These are phyloP conservation scores for Dactylellina haptotyla DNA, from an alignment of 2,329 filamentous ascomycete genomes.

Conservation along the genomic window DNA sequence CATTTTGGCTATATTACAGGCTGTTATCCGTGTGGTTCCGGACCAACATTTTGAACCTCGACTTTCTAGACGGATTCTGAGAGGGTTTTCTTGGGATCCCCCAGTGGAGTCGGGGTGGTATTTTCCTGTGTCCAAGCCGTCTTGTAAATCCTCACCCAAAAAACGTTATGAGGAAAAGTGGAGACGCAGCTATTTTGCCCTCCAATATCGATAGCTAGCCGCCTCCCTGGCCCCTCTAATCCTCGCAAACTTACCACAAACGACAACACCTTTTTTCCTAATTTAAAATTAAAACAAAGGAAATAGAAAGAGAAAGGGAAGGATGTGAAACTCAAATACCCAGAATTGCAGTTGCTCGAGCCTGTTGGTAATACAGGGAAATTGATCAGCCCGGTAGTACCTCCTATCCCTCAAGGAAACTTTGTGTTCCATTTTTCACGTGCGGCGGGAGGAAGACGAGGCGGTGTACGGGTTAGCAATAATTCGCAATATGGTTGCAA, in stretches of 20 bases:
- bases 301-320: too few relatives aligned
- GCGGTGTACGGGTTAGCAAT: slow-evolving; percentile 17
- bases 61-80: slow-evolving; percentile 33
- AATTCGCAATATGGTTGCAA: slow-evolving; percentile 45
- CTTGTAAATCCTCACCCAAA: slow-evolving; percentile 13
- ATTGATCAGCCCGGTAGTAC: background rate
- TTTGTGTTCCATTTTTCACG: slow-evolving; percentile 48
- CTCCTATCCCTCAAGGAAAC: background rate
- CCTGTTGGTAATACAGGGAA: slow-evolving; percentile 27
- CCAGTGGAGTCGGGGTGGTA: slow-evolving; percentile 12
- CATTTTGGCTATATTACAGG: slow-evolving; percentile 13
- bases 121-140: background rate
- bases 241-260: slow-evolving; percentile 51
- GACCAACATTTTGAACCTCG: slow-evolving; percentile 9
- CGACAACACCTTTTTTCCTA: slow-evolving; percentile 44
- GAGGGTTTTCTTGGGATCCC: background rate
- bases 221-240: slow-evolving; percentile 21
- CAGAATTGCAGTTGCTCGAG: slow-evolving; percentile 14
- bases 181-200: slow-evolving; percentile 17
- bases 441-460: slow-evolving; percentile 27
- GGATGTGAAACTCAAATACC: slow-evolving; percentile 10
- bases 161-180: slow-evolving; percentile 39
- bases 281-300: background rate
- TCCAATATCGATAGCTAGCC: slow-evolving; percentile 51
- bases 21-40: slow-evolving; percentile 37